Evolutionary conservation across 1,284 basidiomycete genomes (phyloP).

Genomic region (Sparassis latifolia): DNA sequence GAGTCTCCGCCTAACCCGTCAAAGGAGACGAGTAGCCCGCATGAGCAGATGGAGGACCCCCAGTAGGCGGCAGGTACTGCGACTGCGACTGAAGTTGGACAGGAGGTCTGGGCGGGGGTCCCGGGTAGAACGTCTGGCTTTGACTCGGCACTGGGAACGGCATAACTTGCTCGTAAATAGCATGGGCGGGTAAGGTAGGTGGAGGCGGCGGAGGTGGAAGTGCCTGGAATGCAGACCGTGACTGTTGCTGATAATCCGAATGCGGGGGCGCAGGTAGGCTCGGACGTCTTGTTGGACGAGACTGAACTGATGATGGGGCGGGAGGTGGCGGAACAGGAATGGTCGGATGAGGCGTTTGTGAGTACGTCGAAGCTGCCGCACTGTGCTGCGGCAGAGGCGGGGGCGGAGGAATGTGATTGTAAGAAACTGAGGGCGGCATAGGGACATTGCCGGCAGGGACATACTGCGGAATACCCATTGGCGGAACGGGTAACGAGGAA

Average conservation of each 20-base stretch:
- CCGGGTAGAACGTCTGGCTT: constrained; percentile 27
- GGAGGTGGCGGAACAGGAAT: constrained; percentile 15
- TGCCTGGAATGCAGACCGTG: constrained; percentile 30
- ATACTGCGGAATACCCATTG: constrained; percentile 4
- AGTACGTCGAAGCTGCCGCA: constrained; percentile 14
- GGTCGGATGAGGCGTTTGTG: constrained; percentile 12
- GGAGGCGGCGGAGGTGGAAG: constrained; percentile 29
- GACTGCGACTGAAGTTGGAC: constrained; percentile 11
- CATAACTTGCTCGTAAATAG: constrained; percentile 17
- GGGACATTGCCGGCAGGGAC: background rate
- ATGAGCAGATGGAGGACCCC: constrained; percentile 7
- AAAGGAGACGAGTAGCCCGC: background rate
- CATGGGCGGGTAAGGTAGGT: constrained; percentile 20
- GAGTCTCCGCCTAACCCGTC: no score
- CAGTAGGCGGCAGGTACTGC: constrained; percentile 17
- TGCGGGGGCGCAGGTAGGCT: constrained; percentile 37
- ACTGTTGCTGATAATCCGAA: constrained; percentile 14
- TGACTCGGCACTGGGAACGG: constrained; percentile 10
- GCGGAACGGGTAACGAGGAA: constrained; percentile 18
- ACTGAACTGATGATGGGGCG: constrained; percentile 26
- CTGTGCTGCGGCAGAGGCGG: constrained; percentile 21
- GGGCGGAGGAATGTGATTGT: constrained; percentile 31
- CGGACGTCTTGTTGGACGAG: constrained; percentile 23
- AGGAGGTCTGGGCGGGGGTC: constrained; percentile 33
- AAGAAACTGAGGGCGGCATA: background rate